Conservation (phyloP, 1,284 basidiomycete genomes). For the Sanghuangporus weigelae region DNA sequence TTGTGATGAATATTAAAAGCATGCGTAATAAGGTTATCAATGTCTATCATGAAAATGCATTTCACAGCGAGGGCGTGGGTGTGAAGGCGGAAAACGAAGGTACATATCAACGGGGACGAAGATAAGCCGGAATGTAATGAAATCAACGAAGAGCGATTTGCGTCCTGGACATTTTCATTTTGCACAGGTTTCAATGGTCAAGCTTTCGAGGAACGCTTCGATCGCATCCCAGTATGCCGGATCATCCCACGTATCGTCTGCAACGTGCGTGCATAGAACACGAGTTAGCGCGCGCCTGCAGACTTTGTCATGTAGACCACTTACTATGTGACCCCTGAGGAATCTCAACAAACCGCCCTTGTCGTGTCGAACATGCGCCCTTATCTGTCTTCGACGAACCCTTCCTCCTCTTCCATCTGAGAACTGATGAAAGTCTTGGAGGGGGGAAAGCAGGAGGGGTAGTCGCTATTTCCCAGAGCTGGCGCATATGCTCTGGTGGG, state of each 20-base stretch:
- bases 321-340: conserved; percentile 40
- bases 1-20: not conserved
- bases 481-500: conserved; percentile 46
- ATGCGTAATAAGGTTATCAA: not conserved
- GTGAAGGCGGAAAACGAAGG: not conserved
- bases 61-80: not conserved
- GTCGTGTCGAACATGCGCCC: conserved; percentile 16
- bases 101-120: not conserved
- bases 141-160: not conserved
- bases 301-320: conserved; percentile 17
- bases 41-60: not conserved
- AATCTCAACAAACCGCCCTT: conserved; percentile 33
- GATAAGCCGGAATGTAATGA: not conserved
- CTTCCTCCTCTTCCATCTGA: not conserved
- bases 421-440: not conserved
- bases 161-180: conserved; percentile 1
- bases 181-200: conserved; percentile 3
- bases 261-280: not conserved
- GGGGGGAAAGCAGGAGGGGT: not conserved
- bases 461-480: conserved; percentile 31
- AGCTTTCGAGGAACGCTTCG: conserved; percentile 29
- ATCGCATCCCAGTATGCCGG: conserved; percentile 38
- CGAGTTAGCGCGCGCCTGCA: not conserved
- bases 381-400: not conserved
- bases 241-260: conserved; percentile 38